phyloP scores from a whole-genome alignment of 306 rosid genomes.

The Cicer bijugum region DNA sequence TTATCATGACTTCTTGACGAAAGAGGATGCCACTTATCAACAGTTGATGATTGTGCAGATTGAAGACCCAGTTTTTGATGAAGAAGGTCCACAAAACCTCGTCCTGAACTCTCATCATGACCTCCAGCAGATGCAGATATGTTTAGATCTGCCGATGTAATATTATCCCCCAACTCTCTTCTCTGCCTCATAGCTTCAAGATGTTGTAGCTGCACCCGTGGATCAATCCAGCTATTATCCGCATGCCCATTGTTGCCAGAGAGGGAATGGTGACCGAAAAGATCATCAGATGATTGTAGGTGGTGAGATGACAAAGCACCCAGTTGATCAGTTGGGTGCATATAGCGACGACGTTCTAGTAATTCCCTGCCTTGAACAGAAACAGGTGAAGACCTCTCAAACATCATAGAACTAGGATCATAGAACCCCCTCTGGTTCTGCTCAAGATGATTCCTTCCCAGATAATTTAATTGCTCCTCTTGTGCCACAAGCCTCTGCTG shows the following conservation, averaged over 20 bases:
- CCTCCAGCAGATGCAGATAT: constrained; percentile 49
- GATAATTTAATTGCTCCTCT: constrained; percentile 63
- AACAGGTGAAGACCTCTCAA: constrained; percentile 64
- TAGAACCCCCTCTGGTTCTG: constrained; percentile 59
- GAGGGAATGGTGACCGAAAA: constrained; percentile 51
- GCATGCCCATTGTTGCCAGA: constrained; percentile 56
- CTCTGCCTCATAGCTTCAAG: constrained; percentile 56
- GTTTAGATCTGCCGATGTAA: constrained; percentile 51
- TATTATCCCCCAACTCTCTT: constrained; percentile 50
- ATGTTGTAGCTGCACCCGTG: constrained; percentile 50
- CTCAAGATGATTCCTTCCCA: constrained; percentile 58
- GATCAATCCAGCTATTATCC: constrained; percentile 56
- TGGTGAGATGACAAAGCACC: constrained; percentile 56
- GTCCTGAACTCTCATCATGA: constrained; percentile 55
- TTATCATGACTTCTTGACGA: constrained; percentile 56
- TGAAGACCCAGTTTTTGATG: constrained; percentile 57
- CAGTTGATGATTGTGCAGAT: constrained; percentile 47
- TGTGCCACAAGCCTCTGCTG: constrained; percentile 60
- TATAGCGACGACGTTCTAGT: constrained; percentile 50
- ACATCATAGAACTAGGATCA: constrained; percentile 57
- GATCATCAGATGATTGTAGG: constrained; percentile 53
- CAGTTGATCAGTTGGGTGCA: constrained; percentile 49
- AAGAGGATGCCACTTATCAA: constrained; percentile 60
- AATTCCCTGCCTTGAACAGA: constrained; percentile 58
- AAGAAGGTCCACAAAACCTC: constrained; percentile 56